Base-by-base conservation (phyloP, 306 rosid genomes). In the Potentilla sterilis region DNA sequence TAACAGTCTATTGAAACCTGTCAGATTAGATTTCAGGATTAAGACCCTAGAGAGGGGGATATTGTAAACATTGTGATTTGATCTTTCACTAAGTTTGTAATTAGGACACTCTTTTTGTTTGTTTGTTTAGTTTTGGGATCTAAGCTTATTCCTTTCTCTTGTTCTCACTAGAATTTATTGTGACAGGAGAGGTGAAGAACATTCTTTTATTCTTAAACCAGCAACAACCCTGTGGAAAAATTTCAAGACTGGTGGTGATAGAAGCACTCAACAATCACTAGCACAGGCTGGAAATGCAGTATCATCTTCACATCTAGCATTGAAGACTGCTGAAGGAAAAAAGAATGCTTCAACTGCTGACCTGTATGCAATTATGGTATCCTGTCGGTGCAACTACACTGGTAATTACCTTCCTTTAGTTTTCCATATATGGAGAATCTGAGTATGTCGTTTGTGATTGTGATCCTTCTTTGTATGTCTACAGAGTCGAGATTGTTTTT, bases 161-260 rank as follows among this genome's bases (percentile, higher is more conserved):
- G 49, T 65, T 49, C 81, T 72, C 65, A 55, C 66, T 78, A 70
- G 51, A 75, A 58, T 74, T 79, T 83, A 66, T 79, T 19, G 48
- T 82, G 85, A 80, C 96, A 95, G 97, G 96, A 90, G 92, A 82
- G 95, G 91, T 38, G 97, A 95, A 83, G 96, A 92, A 75, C 99
- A 95, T 81, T 95, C 98, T 79, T 95, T 90, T 84, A 89, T 95
- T 71, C 91, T 95, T 79, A 95, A 88, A 83, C 96, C 95, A 70
- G 88, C 86, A 75, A 84, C 85, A 77, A 77, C 97, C 75, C 48
- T 74, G 75, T 80, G 85, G 89, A 92, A 89, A 85, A 88, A 66
- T 78, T 72, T 85, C 61, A 85, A 89, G 81, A 63, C 75, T 76
- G 83, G 59, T 49, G 80, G 83, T 70, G 88, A 89, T 83, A 89